phyloP scores from a whole-genome alignment of 345 rosid species.

The Salix brachista region DNA sequence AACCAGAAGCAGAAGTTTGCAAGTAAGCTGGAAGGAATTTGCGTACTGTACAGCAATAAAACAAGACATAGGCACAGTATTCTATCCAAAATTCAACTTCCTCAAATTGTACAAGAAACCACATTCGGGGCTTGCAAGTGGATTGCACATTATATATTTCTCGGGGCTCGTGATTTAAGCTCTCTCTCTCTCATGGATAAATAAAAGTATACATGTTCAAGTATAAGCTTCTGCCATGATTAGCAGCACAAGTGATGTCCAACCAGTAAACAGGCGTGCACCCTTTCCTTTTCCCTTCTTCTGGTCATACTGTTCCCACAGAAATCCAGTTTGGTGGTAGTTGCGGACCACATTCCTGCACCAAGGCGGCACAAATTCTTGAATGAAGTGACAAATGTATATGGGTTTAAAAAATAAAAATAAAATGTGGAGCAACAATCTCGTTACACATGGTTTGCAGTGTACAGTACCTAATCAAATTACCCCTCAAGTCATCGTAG shows the following conservation, averaged over 20 bases:
- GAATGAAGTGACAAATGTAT: neutral
- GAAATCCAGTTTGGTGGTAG: constrained; percentile 66
- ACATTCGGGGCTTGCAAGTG: too few relatives aligned
- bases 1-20: too few relatives aligned
- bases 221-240: constrained; percentile 67
- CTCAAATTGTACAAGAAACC: too few relatives aligned
- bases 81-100: too few relatives aligned
- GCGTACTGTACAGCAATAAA: too few relatives aligned
- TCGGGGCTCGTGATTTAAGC: too few relatives aligned
- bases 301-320: constrained; percentile 95
- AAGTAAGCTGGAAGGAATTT: too few relatives aligned
- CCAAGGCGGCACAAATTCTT: constrained; percentile 6
- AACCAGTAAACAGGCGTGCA: constrained; percentile 71
- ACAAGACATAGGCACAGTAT: too few relatives aligned
- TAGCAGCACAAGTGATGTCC: constrained; percentile 72
- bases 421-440: neutral
- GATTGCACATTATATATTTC: too few relatives aligned
- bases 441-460: neutral
- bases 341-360: constrained; percentile 74
- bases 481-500: constrained; percentile 57
- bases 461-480: constrained; percentile 58
- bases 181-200: too few relatives aligned
- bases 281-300: constrained; percentile 71
- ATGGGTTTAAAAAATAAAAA: neutral
- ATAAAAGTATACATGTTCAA: neutral